Evolutionary conservation across 495 filamentous ascomycete species (phyloP), one percentile per base, ranked within the genome.

Genomic region (Penicillium odoratum): DNA sequence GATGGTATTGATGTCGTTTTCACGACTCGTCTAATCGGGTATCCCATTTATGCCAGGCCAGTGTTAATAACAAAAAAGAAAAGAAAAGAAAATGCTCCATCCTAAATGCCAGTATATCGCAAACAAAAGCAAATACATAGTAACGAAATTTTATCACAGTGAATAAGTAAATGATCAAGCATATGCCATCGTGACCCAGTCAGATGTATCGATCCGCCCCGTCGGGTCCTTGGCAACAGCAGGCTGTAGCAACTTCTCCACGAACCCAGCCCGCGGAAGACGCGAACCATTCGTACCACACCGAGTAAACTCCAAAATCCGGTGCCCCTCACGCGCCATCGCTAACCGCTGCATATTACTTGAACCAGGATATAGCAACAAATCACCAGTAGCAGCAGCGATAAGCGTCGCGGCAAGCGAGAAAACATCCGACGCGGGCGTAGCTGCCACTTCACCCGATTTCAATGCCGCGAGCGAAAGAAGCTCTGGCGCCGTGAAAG

Each of bases 401-500:
- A 87, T 73, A 15, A 87, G 69, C 3, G 83, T 85, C 1, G 84
- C 73, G 0, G 74, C 85, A 0, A 87, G 70, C 1, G 81, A 80
- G 61, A 83, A 88, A 3, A 70, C 62, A 57, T 70, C 67, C 40
- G 65, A 70, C 9, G 67, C 58, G 0, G 67, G 56, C 0, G 60
- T 59, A 15, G 63, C 54, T 25, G 58, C 51, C 4, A 60, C 56
- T 18, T 60, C 57, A 8, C 53, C 56, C 2, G 69, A 69, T 16
- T 59, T 71, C 40, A 74, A 56, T 3, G 71, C 69, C 11, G 66
- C 58, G 0, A 81, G 58, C 29, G 69, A 73, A 16, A 85, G 67
- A 9, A 85, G 70, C 44, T 84, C 80, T 0, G 85, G 85, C 29
- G 84, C 81, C 13, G 83, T 76, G 65, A 80, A 87, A 8, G 83